phyloP scores from a whole-genome alignment of 2,329 filamentous ascomycete species.

The Coniochaeta prunicola region DNA sequence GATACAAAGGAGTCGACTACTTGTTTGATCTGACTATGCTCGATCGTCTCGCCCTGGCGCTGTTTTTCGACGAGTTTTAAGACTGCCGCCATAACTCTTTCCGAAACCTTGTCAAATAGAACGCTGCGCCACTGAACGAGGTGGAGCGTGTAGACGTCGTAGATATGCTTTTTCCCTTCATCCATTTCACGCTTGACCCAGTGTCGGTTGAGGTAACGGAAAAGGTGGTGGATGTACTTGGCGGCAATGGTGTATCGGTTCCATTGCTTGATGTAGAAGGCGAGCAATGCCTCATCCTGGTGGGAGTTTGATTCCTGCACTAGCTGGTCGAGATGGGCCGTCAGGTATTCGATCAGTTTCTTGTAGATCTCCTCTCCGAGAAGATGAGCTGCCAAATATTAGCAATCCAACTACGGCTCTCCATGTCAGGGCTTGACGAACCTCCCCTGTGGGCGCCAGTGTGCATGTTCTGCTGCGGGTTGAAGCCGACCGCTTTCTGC shows the following conservation, averaged over 20 bases:
- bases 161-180: slow-evolving; percentile 96
- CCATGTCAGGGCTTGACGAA: too few species aligned
- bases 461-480: slow-evolving; percentile 31
- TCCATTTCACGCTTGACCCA: slow-evolving; percentile 99
- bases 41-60: slow-evolving; percentile 93
- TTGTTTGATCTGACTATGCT: slow-evolving; percentile 92
- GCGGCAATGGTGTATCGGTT: slow-evolving; percentile 89
- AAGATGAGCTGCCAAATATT: slow-evolving; percentile 61
- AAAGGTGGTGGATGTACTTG: slow-evolving; percentile 96
- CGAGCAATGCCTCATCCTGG: slow-evolving; percentile 80
- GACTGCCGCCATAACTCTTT: slow-evolving; percentile 91
- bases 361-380: slow-evolving; percentile 95
- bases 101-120: slow-evolving; percentile 76
- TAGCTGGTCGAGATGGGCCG: slow-evolving; percentile 65
- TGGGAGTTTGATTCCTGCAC: slow-evolving; percentile 69
- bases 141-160: slow-evolving; percentile 95
- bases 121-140: slow-evolving; percentile 92
- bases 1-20: slow-evolving; percentile 97
- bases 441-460: slow-evolving; percentile 64
- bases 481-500: slow-evolving; percentile 76
- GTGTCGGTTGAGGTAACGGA: slow-evolving; percentile 92
- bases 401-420: too few species aligned
- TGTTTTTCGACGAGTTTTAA: slow-evolving; percentile 95
- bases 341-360: slow-evolving; percentile 80
- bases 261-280: slow-evolving; percentile 97